Percentiles rank a stretch among this genome's conserved stretches.
These are phyloP conservation scores for Mycena amicta DNA, from an alignment of 768 basidiomycete species.

Conservation along the genomic window DNA sequence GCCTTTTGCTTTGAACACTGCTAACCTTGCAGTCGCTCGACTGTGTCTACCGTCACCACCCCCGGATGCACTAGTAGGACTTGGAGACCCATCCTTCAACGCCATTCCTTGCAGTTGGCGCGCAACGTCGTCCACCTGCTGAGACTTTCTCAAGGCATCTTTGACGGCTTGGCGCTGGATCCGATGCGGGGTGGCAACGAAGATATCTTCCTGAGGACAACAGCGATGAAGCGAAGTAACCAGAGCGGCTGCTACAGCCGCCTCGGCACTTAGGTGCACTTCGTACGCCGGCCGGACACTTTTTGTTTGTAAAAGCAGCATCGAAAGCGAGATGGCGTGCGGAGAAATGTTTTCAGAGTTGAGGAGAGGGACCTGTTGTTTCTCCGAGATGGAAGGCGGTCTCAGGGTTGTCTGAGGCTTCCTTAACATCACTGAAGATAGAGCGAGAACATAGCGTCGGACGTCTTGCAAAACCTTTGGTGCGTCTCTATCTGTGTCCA, in stretches of 20 bases:
- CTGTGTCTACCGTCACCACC: slow-evolving; percentile 53
- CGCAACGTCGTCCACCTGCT: slow-evolving; percentile 15
- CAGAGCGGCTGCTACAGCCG: slow-evolving; percentile 46
- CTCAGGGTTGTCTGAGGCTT: slow-evolving; percentile 38
- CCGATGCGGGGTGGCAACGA: slow-evolving; percentile 55
- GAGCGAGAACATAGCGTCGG: no score
- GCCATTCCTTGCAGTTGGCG: no score
- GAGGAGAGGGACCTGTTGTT: no score
- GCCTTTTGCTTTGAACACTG: no score
- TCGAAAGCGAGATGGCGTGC: slow-evolving; percentile 46
- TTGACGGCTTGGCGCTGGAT: slow-evolving; percentile 55
- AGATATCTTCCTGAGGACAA: slow-evolving; percentile 46
- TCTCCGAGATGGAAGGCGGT: no score
- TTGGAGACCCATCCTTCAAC: no score
- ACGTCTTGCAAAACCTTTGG: no score
- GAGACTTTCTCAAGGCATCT: slow-evolving; percentile 32
- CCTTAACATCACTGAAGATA: slow-evolving; percentile 48
- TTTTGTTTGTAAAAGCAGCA: slow-evolving; percentile 43
- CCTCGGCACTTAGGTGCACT: slow-evolving; percentile 49
- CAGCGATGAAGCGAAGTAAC: slow-evolving; percentile 41
- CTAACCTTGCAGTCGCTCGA: slow-evolving; percentile 46
- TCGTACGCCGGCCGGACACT: slow-evolving; percentile 40
- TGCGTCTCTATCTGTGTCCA: slow-evolving; percentile 25
- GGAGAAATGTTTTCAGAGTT: slow-evolving; percentile 18
- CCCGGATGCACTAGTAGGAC: no score